Conservation (phyloP, 306 rosid species). For the Vigna trinervia region DNA sequence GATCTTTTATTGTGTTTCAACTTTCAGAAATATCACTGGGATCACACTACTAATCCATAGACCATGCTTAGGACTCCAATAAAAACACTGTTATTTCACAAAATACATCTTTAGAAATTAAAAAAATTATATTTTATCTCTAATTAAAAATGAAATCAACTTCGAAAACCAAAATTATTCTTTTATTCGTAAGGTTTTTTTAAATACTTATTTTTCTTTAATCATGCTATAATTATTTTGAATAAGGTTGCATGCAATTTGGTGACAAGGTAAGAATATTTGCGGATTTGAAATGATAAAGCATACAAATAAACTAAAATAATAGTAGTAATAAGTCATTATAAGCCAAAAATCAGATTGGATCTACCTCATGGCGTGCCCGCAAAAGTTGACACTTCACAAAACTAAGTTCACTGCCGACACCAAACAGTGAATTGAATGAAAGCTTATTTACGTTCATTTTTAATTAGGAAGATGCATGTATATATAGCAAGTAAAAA, state of each 20-base stretch:
- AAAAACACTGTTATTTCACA: not conserved
- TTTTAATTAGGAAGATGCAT: too few relatives aligned
- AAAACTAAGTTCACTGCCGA: constrained; percentile 33
- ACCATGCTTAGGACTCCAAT: too few relatives aligned
- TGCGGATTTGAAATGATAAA: not conserved
- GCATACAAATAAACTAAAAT: not conserved
- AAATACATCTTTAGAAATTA: not conserved
- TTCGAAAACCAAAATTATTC: not conserved
- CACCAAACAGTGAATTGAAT: not conserved
- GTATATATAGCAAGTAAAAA: too few relatives aligned
- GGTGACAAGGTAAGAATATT: not conserved
- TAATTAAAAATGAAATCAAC: not conserved
- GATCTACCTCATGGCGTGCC: constrained; percentile 5
- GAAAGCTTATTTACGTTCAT: too few relatives aligned
- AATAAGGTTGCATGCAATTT: not conserved
- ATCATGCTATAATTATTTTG: not conserved
- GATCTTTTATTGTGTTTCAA: too few relatives aligned
- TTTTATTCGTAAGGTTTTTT: not conserved
- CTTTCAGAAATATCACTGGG: too few relatives aligned
- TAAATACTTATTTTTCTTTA: not conserved
- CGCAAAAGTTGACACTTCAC: constrained; percentile 37
- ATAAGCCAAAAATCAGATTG: not conserved
- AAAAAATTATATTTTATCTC: not conserved
- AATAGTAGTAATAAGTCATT: not conserved
- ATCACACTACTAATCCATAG: too few relatives aligned